Evolutionary conservation across 1,284 basidiomycete genomes (phyloP).

Genomic region (Trametes pubescens): DNA sequence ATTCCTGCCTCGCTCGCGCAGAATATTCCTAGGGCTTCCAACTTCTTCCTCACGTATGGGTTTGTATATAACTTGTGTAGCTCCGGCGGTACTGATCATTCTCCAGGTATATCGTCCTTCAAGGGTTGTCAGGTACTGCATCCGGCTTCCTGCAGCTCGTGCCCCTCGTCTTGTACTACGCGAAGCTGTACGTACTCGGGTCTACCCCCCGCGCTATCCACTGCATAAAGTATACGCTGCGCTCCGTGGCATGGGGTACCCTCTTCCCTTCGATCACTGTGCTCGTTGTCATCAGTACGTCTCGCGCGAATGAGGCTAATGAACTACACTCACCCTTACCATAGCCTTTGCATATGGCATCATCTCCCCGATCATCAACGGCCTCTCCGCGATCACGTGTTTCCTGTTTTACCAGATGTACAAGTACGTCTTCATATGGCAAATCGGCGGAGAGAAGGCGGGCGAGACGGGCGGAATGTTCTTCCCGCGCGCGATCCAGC

Average conservation of each 20-base stretch:
- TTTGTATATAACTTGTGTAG: constrained; percentile 32
- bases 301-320: neutral
- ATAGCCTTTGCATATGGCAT: constrained; percentile 83
- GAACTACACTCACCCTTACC: neutral
- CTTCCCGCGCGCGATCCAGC: constrained; percentile 94
- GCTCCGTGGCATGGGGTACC: constrained; percentile 85
- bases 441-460: constrained; percentile 75
- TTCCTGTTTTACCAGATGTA: constrained; percentile 86
- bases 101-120: constrained; percentile 67
- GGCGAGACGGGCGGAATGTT: constrained; percentile 94
- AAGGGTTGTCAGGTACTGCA: constrained; percentile 80
- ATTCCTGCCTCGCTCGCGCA: constrained; percentile 74
- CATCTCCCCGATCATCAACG: constrained; percentile 95
- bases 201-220: constrained; percentile 91
- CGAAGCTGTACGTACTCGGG: constrained; percentile 85
- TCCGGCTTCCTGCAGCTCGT: constrained; percentile 85
- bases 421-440: constrained; percentile 91
- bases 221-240: constrained; percentile 76
- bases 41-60: constrained; percentile 92
- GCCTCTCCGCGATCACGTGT: constrained; percentile 86
- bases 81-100: neutral
- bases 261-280: constrained; percentile 82
- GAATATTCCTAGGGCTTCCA: constrained; percentile 87
- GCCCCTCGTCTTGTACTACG: constrained; percentile 82
- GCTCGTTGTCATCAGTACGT: constrained; percentile 80